Percentiles rank a stretch among this genome's conserved stretches.
Evolutionary conservation across 2,329 filamentous ascomycete genomes (phyloP).

Genomic region (Neopestalotiopsis clavispora): DNA sequence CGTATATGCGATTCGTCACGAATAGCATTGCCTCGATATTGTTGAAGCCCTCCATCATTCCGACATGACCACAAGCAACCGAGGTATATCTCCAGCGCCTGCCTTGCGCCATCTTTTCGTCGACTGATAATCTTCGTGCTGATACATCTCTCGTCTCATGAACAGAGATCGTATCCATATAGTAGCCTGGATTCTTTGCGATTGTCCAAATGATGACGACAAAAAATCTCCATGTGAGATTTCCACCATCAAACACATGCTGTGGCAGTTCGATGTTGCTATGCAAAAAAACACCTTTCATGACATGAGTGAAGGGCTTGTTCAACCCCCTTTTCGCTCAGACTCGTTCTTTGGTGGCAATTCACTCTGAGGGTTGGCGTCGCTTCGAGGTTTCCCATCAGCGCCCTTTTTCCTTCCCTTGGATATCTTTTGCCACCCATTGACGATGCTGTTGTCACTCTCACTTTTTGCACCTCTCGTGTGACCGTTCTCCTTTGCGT

Average conservation of each 20-base stretch:
- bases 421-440: constrained; percentile 63
- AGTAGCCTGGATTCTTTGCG: constrained; percentile 27
- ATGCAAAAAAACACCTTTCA: constrained; percentile 32
- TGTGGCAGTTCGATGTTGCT: constrained; percentile 23
- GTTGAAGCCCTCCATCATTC: neutral
- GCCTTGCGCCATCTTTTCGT: neutral
- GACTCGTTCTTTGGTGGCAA: constrained; percentile 61
- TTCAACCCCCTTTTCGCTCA: constrained; percentile 67
- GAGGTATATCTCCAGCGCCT: neutral
- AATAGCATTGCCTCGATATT: neutral
- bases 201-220: constrained; percentile 28
- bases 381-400: constrained; percentile 53
- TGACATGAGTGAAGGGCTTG: constrained; percentile 10
- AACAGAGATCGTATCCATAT: constrained; percentile 24
- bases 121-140: constrained; percentile 2
- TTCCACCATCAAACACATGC: constrained; percentile 17
- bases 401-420: constrained; percentile 57
- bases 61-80: neutral
- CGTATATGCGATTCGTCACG: neutral
- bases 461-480: constrained; percentile 60
- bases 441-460: constrained; percentile 44
- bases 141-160: neutral
- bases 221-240: constrained; percentile 28
- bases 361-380: constrained; percentile 52
- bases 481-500: constrained; percentile 56